Base-by-base conservation (phyloP, 139 green algal genomes). In the Micractinium conductrix region DNA sequence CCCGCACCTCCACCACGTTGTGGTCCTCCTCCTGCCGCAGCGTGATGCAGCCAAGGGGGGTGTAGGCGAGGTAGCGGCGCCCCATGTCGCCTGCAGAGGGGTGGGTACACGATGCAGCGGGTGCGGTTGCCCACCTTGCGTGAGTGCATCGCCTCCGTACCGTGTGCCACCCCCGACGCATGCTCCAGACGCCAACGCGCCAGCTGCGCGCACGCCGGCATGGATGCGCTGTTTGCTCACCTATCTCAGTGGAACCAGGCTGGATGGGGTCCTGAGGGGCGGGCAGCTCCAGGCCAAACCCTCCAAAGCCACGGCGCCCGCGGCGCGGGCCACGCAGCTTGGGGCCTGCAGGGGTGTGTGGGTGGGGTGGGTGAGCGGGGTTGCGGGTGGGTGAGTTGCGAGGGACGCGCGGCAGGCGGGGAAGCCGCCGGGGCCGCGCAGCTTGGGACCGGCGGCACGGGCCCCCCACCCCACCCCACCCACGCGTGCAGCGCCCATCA, bases 61-160 rank as follows among this genome's bases (percentile, higher is more conserved):
- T 98, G 89, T 95, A 98, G 0, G 91, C 90, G 85, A 98, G 80
- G 81, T 95, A 98, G 22, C 90, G 79, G 26, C 84, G 68, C 42
- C 78, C 84, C 14, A 40, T 78, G 35, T 76, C 72, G 33, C 80
- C 84, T 74, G 68, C 74, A 40, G n/a, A 74, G 35, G 35, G 14
- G 53, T 14, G 30, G 9, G 19, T 33, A 80, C 26, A 62, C 44
- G 48, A n/a, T n/a, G n/a, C n/a, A n/a, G n/a, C n/a, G n/a, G n/a
- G n/a, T n/a, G n/a, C n/a, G n/a, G n/a, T n/a, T n/a, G n/a, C n/a
- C n/a, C n/a, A n/a, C n/a, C n/a, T n/a, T n/a, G n/a, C n/a, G n/a
- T n/a, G n/a, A n/a, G n/a, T n/a, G n/a, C n/a, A n/a, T n/a, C n/a
- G n/a, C n/a, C n/a, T n/a, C n/a, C n/a, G n/a, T n/a, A n/a, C n/a